Base-by-base conservation (phyloP, 352 stramenopile genomes). In the Phytophthora multivora region DNA sequence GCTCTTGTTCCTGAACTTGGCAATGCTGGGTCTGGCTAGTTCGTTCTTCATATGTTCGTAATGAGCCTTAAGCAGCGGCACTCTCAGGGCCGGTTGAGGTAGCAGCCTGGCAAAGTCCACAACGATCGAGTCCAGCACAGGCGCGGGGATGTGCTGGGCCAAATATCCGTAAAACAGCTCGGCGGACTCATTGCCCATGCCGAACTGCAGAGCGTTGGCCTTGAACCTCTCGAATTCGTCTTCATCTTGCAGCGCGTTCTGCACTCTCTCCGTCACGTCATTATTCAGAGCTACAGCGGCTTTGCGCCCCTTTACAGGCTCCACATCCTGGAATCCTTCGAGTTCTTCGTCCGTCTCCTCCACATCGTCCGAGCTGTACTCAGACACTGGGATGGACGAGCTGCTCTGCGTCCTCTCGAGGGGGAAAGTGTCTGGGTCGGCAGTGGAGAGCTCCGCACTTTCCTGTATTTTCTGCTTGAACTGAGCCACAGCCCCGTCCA, bases 171-270 rank as follows among this genome's bases (percentile, higher is more conserved):
- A 91, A 36, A 96, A 96, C 3, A 55, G 70, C 7, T 80, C 71
- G 0, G 84, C 82, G 0, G 71, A 66, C 53, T 91, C 80, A 31
- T 91, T 82, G 39, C 70, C 82, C 42, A 79, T 89, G 35, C 87
- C 87, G 62, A 85, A 96, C 18, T 88, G 66, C 18, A 96, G 69
- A 28, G 83, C 84, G 31, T 91, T 83, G 21, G 68, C 69, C 57
- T 94, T 96, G 70, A 94, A 94, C 12, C 55, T 61, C 33, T 93
- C 81, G 28, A 96, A 93, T 39, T 91, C 80, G 5, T 75, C 45
- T 10, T 88, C 69, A 11, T 78, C 63, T 0, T 72, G 58, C 41
- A 93, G 75, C 8, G 75, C 73, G 45, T 56, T 59, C 51, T 81
- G 31, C 15, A 96, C 83, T 13, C 87, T 72, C 15, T 77, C 58